phyloP scores from a whole-genome alignment of 225 moss, liverwort and hornwort species.

The Straminergon stramineum region DNA sequence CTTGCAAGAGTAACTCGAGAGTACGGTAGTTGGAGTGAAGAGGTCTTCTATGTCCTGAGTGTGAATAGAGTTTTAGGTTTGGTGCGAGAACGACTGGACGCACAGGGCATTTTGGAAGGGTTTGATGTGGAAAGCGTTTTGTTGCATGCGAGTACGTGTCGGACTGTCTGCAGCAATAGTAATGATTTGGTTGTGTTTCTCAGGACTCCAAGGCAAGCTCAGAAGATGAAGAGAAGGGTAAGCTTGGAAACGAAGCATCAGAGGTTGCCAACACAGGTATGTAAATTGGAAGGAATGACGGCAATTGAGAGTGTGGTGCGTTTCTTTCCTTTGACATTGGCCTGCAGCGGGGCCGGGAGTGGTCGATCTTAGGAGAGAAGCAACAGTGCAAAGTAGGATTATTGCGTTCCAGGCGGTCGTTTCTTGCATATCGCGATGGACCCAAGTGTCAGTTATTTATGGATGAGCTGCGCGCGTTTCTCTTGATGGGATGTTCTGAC shows the following conservation, averaged over 20 bases:
- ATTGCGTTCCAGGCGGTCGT: neutral
- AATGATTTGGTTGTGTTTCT: neutral
- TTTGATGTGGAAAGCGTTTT: neutral
- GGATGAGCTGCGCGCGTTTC: neutral
- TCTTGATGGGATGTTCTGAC: neutral
- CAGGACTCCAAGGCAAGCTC: constrained; percentile 12
- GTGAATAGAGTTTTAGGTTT: neutral
- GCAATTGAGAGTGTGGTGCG: neutral
- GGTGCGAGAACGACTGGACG: neutral
- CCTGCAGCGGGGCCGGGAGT: neutral
- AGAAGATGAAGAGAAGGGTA: constrained; percentile 6
- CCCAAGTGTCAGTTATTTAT: too few relatives aligned
- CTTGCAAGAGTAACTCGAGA: neutral
- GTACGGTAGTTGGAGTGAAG: neutral
- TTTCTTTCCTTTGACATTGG: neutral
- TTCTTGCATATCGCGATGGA: neutral
- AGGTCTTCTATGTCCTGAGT: neutral
- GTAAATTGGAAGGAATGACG: neutral
- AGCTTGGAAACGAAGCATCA: neutral
- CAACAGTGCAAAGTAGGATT: neutral
- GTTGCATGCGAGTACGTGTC: neutral
- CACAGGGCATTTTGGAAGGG: neutral
- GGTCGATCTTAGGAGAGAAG: neutral
- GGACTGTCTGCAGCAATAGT: neutral
- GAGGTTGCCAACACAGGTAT: neutral